Evolutionary conservation across 2,329 filamentous ascomycete species (phyloP), one percentile per base, ranked within the genome.

Genomic region (Paecilomyces variotii): DNA sequence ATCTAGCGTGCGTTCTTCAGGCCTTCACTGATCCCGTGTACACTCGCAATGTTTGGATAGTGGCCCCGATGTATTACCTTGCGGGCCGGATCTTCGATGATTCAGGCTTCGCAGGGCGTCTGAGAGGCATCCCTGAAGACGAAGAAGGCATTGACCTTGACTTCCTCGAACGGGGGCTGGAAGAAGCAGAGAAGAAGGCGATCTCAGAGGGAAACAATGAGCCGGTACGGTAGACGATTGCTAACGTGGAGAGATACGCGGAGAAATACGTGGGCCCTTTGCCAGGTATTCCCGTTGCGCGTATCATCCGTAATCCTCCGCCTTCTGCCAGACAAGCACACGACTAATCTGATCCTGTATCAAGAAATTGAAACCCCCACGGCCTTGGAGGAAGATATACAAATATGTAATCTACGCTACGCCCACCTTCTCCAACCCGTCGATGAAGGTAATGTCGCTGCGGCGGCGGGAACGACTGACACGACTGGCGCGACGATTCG

Each of bases 381-480:
- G 82, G 19, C 78, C 83, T 12, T 81, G 84, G 74, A 82, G 85
- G 45, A 96, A 96, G 68, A 83, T 90, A 57, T 97, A 96, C 76
- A 87, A 86, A 57, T 89, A 97, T 70, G 72, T 97, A 65, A 87
- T 99, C 65, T 97, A 97, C 72, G 84, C 85, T 32, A 91, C 96
- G 12, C 90, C 94, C 0, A 91, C 91, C 0, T 95, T 92, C 72
- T 86, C 90, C 54, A 97, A 97, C 69, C 94, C 94, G 0, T 91
- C 89, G 0, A 90, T 88, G 30, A 88, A 87, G 68, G 91, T 90
- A 2, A 93, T 95, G 86, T 85, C 87, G 12, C 73, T 91, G 2
- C 70, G 74, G 19, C 83, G 88, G 28, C 83, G 94, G 2, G 76
- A 86, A 62, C 78, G 78, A 10, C 80, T 97, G 3, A 85, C 97